Percentiles rank a stretch among this genome's conserved stretches.
phyloP scores from a whole-genome alignment of 1,284 basidiomycete species.

The Heliocybe sulcata region DNA sequence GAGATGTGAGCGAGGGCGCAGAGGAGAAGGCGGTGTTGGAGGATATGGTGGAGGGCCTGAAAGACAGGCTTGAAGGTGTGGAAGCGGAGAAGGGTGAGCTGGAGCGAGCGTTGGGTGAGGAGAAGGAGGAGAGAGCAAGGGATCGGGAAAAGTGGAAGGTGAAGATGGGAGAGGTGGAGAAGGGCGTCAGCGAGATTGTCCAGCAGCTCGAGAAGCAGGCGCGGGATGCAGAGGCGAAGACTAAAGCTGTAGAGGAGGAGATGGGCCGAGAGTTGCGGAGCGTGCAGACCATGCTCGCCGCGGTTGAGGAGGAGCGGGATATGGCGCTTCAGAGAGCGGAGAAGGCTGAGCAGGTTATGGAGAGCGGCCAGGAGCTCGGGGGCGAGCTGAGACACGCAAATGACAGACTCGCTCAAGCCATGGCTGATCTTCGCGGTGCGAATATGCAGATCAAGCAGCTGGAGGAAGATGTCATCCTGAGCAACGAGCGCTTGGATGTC shows the following conservation, averaged over 20 bases:
- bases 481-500: conserved; percentile 41
- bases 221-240: conserved; percentile 39
- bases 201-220: conserved; percentile 53
- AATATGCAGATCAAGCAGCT: conserved; percentile 47
- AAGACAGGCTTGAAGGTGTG: conserved; percentile 31
- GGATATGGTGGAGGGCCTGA: conserved; percentile 40
- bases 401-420: conserved; percentile 42
- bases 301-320: conserved; percentile 43
- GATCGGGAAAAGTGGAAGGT: conserved; percentile 65
- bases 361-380: conserved; percentile 56
- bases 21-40: conserved; percentile 52
- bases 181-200: conserved; percentile 58
- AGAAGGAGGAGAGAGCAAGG: conserved; percentile 43
- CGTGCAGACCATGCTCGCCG: conserved; percentile 34
- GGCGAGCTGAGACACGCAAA: conserved; percentile 58
- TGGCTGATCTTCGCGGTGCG: conserved; percentile 49
- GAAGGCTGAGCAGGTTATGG: conserved; percentile 54
- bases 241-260: conserved; percentile 31
- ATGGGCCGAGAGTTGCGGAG: conserved; percentile 34
- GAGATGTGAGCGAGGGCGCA: conserved; percentile 53
- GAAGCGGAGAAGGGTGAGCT: conserved; percentile 31
- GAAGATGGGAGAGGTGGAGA: conserved; percentile 62
- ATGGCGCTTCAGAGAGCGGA: conserved; percentile 47
- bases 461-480: conserved; percentile 42
- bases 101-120: conserved; percentile 35